Evolutionary conservation across 1,284 basidiomycete species (phyloP).

Genomic region (Ustilago vetiveriae): DNA sequence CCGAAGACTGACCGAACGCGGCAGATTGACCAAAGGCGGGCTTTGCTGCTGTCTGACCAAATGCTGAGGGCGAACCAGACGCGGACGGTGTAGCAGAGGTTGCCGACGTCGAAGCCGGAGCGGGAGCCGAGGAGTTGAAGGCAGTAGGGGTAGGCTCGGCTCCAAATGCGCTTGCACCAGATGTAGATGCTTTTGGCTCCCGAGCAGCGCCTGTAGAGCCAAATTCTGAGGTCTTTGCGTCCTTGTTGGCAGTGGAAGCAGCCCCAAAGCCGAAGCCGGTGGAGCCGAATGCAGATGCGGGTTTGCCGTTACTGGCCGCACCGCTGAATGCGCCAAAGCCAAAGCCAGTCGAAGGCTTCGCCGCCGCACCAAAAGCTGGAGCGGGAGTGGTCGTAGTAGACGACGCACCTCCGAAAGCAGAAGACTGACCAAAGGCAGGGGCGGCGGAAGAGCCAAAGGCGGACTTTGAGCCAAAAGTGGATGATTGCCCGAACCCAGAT

Average conservation of each 20-base stretch:
- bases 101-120: slow-evolving; percentile 1
- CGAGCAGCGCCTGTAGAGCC: no score
- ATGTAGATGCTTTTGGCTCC: slow-evolving; percentile 4
- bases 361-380: slow-evolving; percentile 30
- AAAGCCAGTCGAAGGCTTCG: slow-evolving; percentile 34
- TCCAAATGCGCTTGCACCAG: slow-evolving; percentile 13
- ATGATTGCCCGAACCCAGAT: slow-evolving; percentile 29
- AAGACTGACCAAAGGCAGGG: slow-evolving; percentile 41
- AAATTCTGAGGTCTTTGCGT: no score
- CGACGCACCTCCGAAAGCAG: slow-evolving; percentile 33
- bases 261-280: slow-evolving; percentile 40
- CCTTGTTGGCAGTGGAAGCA: slow-evolving; percentile 19
- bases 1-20: slow-evolving; percentile 48
- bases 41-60: slow-evolving; percentile 58
- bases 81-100: slow-evolving; percentile 20
- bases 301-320: slow-evolving; percentile 22
- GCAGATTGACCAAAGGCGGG: slow-evolving; percentile 48
- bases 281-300: slow-evolving; percentile 41
- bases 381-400: slow-evolving; percentile 9
- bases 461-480: slow-evolving; percentile 32
- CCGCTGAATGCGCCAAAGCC: slow-evolving; percentile 48
- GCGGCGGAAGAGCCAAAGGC: slow-evolving; percentile 50
- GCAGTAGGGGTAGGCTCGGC: slow-evolving; percentile 27
- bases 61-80: slow-evolving; percentile 66
- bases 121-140: slow-evolving; percentile 19